Conservation (phyloP, 305 asterid genomes). For the Galium porrigens region DNA sequence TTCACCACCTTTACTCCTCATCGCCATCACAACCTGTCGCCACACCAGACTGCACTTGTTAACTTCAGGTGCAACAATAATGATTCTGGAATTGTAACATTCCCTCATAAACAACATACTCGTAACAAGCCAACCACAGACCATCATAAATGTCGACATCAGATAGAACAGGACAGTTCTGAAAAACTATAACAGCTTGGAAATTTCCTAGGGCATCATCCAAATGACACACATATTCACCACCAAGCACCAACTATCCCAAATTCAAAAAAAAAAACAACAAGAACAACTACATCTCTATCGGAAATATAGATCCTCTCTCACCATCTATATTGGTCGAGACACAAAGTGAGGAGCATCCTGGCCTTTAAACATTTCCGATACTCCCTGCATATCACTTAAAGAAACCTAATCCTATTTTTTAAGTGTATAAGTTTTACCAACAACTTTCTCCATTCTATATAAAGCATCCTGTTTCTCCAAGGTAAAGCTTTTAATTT, state of each 20-base stretch:
- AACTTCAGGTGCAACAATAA: background rate
- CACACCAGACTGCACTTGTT: background rate
- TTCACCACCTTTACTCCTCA: slow-evolving; percentile 69
- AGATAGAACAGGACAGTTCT: background rate
- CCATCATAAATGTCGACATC: background rate
- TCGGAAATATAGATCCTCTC: background rate
- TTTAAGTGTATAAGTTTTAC: too few relatives aligned
- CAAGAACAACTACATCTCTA: background rate
- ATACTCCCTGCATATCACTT: too few relatives aligned
- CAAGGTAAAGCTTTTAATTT: background rate
- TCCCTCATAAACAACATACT: background rate
- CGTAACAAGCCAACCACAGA: background rate
- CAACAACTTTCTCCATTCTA: background rate
- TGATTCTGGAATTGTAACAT: background rate
- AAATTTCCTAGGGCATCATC: background rate
- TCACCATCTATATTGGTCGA: too few relatives aligned
- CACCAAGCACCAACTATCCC: too few relatives aligned
- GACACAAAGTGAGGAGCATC: background rate
- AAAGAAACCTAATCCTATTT: too few relatives aligned
- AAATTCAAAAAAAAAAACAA: background rate
- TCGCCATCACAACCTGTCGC: slow-evolving; percentile 61
- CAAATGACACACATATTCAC: background rate
- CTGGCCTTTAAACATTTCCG: background rate
- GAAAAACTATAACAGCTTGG: background rate
- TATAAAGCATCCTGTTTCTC: background rate